phyloP scores from a whole-genome alignment of 2,329 filamentous ascomycete genomes.

The Colletotrichum lini region DNA sequence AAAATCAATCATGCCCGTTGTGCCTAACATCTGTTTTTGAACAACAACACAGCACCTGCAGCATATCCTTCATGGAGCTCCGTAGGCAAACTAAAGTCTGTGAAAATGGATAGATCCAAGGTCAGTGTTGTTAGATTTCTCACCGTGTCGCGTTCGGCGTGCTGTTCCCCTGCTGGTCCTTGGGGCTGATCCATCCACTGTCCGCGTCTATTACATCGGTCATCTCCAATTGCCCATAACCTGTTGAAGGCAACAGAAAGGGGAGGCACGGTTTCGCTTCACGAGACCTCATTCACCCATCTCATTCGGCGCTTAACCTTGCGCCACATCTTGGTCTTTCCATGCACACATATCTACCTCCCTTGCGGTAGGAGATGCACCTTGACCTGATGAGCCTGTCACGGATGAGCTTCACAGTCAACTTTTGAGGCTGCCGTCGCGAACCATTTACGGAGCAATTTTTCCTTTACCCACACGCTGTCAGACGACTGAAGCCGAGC shows the following conservation, averaged over 20 bases:
- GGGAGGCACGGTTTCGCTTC: no score
- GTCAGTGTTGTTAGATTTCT: neutral
- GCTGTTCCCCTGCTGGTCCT: neutral
- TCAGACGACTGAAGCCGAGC: neutral
- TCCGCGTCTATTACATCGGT: neutral
- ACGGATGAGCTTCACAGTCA: neutral
- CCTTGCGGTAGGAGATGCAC: neutral
- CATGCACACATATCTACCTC: neutral
- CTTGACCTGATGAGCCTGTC: neutral
- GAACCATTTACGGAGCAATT: neutral
- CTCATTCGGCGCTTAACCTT: neutral
- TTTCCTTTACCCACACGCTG: neutral
- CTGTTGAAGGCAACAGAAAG: neutral
- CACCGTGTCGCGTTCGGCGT: neutral
- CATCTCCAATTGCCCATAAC: neutral
- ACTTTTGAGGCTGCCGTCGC: neutral
- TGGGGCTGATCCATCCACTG: neutral
- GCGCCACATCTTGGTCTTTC: neutral
- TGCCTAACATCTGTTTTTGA: neutral
- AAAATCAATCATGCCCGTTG: conserved; percentile 32
- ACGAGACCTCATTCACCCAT: neutral
- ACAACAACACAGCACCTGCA: neutral
- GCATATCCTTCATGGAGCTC: conserved; percentile 13
- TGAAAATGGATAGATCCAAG: conserved; percentile 39
- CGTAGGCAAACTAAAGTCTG: neutral